Conservation (phyloP, 345 rosid genomes). For the Hirschfeldia incana region DNA sequence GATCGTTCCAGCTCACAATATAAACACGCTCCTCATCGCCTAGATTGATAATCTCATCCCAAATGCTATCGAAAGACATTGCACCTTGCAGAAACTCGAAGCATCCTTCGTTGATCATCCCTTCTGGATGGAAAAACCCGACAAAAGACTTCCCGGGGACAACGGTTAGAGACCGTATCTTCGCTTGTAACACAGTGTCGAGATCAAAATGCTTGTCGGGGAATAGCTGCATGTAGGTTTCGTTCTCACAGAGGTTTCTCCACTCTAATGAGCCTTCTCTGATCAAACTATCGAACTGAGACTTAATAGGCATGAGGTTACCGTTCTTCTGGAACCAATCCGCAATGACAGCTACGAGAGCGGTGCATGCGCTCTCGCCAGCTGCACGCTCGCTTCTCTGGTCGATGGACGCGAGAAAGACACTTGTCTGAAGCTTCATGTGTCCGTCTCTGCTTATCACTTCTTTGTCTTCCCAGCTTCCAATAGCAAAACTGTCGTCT, state of each 20-base stretch:
- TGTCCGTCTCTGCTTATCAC: conserved; percentile 59
- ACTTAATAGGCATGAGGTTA: conserved; percentile 56
- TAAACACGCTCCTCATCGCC: conserved; percentile 41
- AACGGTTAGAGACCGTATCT: conserved; percentile 48
- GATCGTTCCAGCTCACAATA: conserved; percentile 76
- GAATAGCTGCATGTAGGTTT: conserved; percentile 43
- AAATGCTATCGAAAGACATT: conserved; percentile 67
- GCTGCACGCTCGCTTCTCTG: conserved; percentile 71
- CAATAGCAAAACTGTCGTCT: conserved; percentile 57
- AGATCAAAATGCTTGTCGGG: conserved; percentile 80
- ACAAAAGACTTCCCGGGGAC: conserved; percentile 53
- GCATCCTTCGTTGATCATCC: conserved; percentile 49
- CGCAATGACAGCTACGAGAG: conserved; percentile 65
- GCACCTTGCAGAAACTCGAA: conserved; percentile 65
- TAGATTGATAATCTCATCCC: conserved; percentile 54
- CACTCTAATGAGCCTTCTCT: conserved; percentile 68
- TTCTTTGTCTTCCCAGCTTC: conserved; percentile 67
- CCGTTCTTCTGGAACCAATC: conserved; percentile 62
- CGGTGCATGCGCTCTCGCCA: conserved; percentile 78
- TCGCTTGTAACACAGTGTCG: conserved; percentile 61
- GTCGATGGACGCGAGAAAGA: conserved; percentile 73
- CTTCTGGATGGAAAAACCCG: conserved; percentile 69
- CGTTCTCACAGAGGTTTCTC: conserved; percentile 69
- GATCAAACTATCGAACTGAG: conserved; percentile 61
- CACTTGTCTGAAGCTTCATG: conserved; percentile 54